Base-by-base conservation (phyloP, 2,329 filamentous ascomycete species). In the Cercospora canescens region DNA sequence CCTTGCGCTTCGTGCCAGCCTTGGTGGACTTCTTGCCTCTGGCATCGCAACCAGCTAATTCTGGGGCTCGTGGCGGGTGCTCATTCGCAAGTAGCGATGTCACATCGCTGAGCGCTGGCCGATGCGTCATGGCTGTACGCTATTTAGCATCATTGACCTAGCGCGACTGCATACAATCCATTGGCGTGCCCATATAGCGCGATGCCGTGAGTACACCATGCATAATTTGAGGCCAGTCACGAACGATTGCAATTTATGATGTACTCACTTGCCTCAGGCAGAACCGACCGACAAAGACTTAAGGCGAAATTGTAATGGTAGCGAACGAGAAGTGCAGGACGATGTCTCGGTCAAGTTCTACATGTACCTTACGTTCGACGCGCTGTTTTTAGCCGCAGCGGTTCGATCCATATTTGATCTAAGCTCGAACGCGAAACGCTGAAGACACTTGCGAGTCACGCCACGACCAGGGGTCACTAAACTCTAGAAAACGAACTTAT, bases 1-100 rank as follows among this genome's bases (percentile, higher is more conserved):
- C 62, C 30, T 67, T 70, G 3, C 66, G 58, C 45, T 70, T 70
- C 9, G 56, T 63, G 7, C 68, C 66, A 5, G 59, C 52, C 16
- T 18, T 12, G 6, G 37, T 7, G 7, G 30, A 11, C 14, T 6
- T 7, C 14, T 21, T 39, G 4, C 57, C 41, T n/a, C 18, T 45
- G 6, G 26, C 57, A 28, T 21, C 8, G n/a, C 18, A 3, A 9
- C 16, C 24, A 32, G 35, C 24, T 28, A 30, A 4, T 18, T 41
- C 34, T 28, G 34, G 18, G 18, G 4, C 18, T 60, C 37, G 26
- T 11, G 24, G n/a, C 6, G 35, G 14, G n/a, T 37, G 57, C 12
- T 34, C 39, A 21, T 60, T 60, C 14, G 57, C 39, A 6, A 60
- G 2, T 45, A 8, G 57, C 21, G 39, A 60, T 18, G 57, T 60